Percentiles rank a stretch among this genome's conserved stretches.
phyloP scores from a whole-genome alignment of 345 rosid species.

The Luvunga scandens region DNA sequence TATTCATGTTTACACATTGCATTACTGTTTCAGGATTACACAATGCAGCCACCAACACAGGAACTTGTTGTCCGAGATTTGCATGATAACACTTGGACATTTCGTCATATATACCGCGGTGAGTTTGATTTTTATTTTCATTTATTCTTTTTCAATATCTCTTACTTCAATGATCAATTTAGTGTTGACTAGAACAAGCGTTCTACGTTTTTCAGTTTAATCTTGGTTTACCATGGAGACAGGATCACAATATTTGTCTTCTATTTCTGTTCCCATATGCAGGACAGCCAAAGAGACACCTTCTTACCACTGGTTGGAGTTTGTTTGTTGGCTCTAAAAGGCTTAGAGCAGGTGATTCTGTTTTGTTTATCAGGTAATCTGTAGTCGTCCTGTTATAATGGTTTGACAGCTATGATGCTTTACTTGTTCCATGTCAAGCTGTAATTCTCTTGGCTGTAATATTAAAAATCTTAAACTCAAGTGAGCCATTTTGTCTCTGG shows the following conservation, averaged over 20 bases:
- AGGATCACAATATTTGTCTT: not conserved
- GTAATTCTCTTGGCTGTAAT: not conserved
- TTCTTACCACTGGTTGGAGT: slow-evolving; percentile 98
- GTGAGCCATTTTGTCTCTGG: not conserved
- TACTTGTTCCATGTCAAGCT: not conserved
- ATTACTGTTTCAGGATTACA: slow-evolving; percentile 57
- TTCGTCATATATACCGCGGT: slow-evolving; percentile 97
- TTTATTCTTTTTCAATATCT: not conserved
- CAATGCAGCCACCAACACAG: slow-evolving; percentile 94
- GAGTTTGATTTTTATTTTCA: slow-evolving; percentile 19
- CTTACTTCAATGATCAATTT: not conserved
- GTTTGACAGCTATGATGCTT: not conserved
- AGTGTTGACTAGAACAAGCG: not conserved
- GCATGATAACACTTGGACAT: slow-evolving; percentile 94
- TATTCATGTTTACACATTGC: not conserved
- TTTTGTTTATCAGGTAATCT: slow-evolving; percentile 81
- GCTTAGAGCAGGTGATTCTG: slow-evolving; percentile 95
- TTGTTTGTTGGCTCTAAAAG: slow-evolving; percentile 93
- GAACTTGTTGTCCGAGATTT: slow-evolving; percentile 94
- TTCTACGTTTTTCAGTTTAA: not conserved
- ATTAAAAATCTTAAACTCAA: not conserved
- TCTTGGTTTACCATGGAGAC: not conserved
- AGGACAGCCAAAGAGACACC: slow-evolving; percentile 99
- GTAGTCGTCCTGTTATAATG: not conserved
- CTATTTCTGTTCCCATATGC: slow-evolving; percentile 22